Evolutionary conservation across 495 filamentous ascomycete genomes (phyloP).

Genomic region (Lepraria neglecta): DNA sequence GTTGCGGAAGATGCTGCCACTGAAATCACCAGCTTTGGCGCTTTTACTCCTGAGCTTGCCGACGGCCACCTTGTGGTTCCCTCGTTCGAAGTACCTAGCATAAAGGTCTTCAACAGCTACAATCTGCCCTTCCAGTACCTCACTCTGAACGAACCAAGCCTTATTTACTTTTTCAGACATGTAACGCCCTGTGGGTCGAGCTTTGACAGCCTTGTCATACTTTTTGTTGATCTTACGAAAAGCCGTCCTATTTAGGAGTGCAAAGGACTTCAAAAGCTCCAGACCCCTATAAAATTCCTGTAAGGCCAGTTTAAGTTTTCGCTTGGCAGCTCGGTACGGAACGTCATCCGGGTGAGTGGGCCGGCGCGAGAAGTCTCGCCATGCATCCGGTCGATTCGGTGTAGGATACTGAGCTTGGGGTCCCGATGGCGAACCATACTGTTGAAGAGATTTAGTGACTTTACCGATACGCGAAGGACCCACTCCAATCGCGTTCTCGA

Average conservation of each 20-base stretch:
- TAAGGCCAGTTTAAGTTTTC: constrained; percentile 81
- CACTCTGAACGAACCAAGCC: constrained; percentile 82
- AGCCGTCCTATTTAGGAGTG: constrained; percentile 79
- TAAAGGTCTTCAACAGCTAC: constrained; percentile 80
- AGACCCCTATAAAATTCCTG: constrained; percentile 90
- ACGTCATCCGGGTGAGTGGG: constrained; percentile 51
- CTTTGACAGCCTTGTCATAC: constrained; percentile 83
- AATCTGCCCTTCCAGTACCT: constrained; percentile 71
- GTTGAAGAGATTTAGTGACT: constrained; percentile 49
- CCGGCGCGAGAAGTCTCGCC: constrained; percentile 59
- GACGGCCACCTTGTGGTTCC: constrained; percentile 83
- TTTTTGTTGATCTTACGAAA: constrained; percentile 99
- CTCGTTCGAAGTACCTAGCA: constrained; percentile 82
- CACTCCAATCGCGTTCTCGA: constrained; percentile 32
- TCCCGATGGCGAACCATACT: constrained; percentile 44
- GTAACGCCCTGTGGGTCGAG: constrained; percentile 68
- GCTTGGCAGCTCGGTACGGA: constrained; percentile 75
- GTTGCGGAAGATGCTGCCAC: constrained; percentile 66
- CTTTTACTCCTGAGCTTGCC: constrained; percentile 71
- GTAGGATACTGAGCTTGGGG: constrained; percentile 32
- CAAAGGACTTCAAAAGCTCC: constrained; percentile 86
- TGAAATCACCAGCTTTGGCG: constrained; percentile 60
- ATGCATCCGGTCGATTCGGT: constrained; percentile 36
- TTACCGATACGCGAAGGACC: constrained; percentile 45
- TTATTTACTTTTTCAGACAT: constrained; percentile 91